Evolutionary conservation across 2,329 filamentous ascomycete species (phyloP), one percentile per base, ranked within the genome.

Genomic region (Rhynchosporium secalis): DNA sequence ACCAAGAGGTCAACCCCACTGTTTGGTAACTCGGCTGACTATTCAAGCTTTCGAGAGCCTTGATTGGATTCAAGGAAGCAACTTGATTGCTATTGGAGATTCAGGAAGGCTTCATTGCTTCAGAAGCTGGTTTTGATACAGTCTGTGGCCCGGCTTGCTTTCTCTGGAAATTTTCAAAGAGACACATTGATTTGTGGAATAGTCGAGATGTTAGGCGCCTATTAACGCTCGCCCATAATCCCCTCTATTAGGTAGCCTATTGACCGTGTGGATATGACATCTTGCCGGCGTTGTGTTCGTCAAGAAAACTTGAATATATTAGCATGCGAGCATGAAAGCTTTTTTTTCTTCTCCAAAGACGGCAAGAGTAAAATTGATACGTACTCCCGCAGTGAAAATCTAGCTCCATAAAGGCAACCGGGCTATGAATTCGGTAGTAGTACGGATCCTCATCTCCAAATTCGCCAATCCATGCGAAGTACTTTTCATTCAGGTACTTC

Each of bases 391-490:
- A 90, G 73, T 93, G 90, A 71, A 92, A 88, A 69, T 93, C 90
- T 69, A 94, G 90, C 78, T 94, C 90, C 57, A 88, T 78, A 1
- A 93, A 77, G 0, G 91, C 78, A 0, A 93, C 89, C 0, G 89
- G 89, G 66, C 85, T 91, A 75, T 94, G 90, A 3, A 94, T 82
- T 0, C 90, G 81, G 70, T 87, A 94, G 74, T 93, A 94, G 70
- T 91, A 94, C 0, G 90, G 79, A 72, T 92, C 89, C 0, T 83
- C 75, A 57, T 90, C 80, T 0, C 80, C 84, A 64, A 78, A 89
- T 0, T 84, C 85, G 3, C 90, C 90, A 59, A 93, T 92, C 89
- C 90, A 94, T 72, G 83, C 84, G 72, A 91, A 93, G 71, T 90
- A 90, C 4, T 89, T 93, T 78, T 92, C 88, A n/a, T 76, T 70